phyloP scores from a whole-genome alignment of 2,329 filamentous ascomycete species.

The Alternaria gaisen region DNA sequence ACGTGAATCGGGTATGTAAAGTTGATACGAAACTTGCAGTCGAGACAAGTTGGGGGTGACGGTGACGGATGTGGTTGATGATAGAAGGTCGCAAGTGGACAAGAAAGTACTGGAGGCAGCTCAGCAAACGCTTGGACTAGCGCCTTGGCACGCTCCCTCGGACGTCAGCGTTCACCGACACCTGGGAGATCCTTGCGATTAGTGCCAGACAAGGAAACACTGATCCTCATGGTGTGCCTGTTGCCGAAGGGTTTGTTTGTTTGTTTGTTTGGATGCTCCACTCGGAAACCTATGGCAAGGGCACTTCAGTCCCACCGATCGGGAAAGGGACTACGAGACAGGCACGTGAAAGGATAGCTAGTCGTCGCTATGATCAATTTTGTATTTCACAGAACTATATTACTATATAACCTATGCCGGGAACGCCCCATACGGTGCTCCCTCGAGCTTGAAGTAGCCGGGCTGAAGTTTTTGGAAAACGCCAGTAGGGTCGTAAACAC shows the following conservation, averaged over 20 bases:
- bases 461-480: constrained; percentile 33
- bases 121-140: constrained; percentile 20
- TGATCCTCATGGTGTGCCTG: not conserved
- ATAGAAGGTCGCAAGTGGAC: constrained; percentile 17
- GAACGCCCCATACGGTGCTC: constrained; percentile 27
- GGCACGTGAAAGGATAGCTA: not conserved
- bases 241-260: not conserved
- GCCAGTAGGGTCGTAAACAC: constrained; percentile 25
- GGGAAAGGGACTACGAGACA: not conserved
- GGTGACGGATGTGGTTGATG: constrained; percentile 25
- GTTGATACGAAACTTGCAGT: constrained; percentile 23
- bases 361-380: not conserved
- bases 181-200: not conserved
- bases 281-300: not conserved
- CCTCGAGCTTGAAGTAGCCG: constrained; percentile 34
- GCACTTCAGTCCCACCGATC: not conserved
- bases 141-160: constrained; percentile 16
- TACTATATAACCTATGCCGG: not conserved
- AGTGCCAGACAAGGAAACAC: not conserved
- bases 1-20: constrained; percentile 11
- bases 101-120: constrained; percentile 19
- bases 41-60: constrained; percentile 21
- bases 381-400: not conserved
- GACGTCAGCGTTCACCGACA: constrained; percentile 11
- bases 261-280: not conserved